These are phyloP conservation scores for Naganishia vishniacii DNA, from an alignment of 768 basidiomycete genomes.

Conservation along the genomic window DNA sequence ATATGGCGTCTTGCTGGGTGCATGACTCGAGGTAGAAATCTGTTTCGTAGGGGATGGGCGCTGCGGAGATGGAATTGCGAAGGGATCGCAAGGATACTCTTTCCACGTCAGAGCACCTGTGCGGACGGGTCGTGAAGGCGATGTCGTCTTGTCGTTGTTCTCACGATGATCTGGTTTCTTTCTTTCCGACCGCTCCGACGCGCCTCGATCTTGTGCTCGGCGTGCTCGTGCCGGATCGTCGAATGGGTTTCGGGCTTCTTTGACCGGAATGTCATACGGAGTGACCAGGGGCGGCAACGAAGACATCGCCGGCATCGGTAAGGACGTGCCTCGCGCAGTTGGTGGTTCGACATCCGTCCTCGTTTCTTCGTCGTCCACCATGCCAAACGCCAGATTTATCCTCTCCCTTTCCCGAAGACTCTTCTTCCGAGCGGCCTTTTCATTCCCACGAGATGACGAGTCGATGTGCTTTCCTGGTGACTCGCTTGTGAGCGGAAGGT, in stretches of 20 bases:
- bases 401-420: constrained; percentile 8
- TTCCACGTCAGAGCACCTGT: background rate
- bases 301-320: background rate
- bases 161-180: background rate
- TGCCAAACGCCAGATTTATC: constrained; percentile 21
- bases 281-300: background rate
- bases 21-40: background rate
- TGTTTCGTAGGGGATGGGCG: constrained; percentile 5
- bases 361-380: constrained; percentile 22
- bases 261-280: background rate
- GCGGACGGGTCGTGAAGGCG: background rate
- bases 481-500: background rate
- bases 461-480: no score
- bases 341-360: background rate
- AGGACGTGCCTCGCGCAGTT: background rate
- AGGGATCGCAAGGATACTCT: background rate
- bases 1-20: background rate
- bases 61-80: background rate
- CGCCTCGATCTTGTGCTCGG: background rate
- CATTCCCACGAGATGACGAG: background rate
- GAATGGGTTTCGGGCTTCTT: background rate
- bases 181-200: background rate
- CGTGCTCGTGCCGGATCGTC: background rate
- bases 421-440: constrained; percentile 4
- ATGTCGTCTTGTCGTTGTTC: background rate